Percentiles rank a stretch among this genome's conserved stretches.
These are phyloP conservation scores for Porcisia hertigi DNA, from an alignment of 208 protist species.

Conservation along the genomic window DNA sequence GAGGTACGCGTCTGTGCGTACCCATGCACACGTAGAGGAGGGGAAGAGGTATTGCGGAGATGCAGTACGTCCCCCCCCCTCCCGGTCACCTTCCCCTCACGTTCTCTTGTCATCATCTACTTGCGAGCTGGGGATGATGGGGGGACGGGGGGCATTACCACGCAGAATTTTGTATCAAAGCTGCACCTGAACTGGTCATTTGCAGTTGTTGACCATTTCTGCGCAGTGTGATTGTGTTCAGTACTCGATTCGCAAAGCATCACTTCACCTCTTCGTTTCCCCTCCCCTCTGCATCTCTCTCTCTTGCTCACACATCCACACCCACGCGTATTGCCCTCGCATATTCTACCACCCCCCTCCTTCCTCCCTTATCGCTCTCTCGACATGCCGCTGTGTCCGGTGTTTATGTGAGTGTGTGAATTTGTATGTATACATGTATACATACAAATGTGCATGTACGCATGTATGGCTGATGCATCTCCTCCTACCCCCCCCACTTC, in stretches of 20 bases:
- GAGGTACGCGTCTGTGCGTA: background rate
- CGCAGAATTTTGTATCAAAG: background rate
- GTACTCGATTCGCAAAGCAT: background rate
- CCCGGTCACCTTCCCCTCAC: background rate
- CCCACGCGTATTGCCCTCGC: no score
- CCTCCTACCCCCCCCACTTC: no score
- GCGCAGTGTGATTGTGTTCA: background rate
- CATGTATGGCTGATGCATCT: no score
- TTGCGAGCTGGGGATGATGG: background rate
- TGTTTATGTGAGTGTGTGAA: no score
- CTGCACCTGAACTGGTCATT: background rate
- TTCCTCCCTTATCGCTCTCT: background rate
- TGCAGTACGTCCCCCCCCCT: no score
- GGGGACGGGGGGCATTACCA: background rate
- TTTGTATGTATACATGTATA: no score
- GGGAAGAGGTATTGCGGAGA: background rate
- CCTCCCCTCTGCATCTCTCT: background rate
- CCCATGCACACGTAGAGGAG: background rate
- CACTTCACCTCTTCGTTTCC: background rate
- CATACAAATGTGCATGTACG: no score
- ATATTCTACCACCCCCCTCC: background rate
- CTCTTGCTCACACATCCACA: background rate
- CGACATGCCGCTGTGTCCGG: no score
- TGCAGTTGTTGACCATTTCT: background rate
- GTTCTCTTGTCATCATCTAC: no score